phyloP scores from a whole-genome alignment of 768 basidiomycete species.

The Sporobolomyces phaffii region DNA sequence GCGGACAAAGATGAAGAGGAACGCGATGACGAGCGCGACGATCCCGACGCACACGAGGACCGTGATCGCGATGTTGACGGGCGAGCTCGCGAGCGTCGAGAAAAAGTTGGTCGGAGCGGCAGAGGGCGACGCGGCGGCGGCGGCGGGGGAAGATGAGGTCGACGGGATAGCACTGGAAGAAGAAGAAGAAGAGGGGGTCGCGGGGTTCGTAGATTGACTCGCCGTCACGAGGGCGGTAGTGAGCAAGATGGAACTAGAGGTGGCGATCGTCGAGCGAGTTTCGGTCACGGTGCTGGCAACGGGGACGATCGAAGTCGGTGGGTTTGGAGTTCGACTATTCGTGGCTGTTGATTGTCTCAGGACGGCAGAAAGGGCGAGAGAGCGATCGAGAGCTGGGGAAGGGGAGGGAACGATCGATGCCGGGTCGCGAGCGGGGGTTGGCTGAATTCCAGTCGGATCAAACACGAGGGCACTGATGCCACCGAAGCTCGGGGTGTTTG shows the following conservation, averaged over 20 bases:
- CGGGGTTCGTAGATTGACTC: neutral
- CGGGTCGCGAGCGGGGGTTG: neutral
- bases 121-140: slow-evolving; percentile 62
- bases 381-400: neutral
- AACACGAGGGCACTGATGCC: slow-evolving; percentile 9
- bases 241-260: neutral
- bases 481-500: neutral
- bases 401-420: neutral
- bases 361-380: neutral
- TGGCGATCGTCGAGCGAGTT: neutral
- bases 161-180: neutral
- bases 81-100: slow-evolving; percentile 56
- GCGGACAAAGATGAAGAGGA: slow-evolving; percentile 14
- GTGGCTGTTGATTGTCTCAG: neutral
- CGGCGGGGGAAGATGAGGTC: slow-evolving; percentile 68
- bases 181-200: neutral
- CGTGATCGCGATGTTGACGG: slow-evolving; percentile 58
- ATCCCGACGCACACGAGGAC: slow-evolving; percentile 17
- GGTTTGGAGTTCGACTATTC: neutral
- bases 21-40: slow-evolving; percentile 16
- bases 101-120: slow-evolving; percentile 54
- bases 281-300: neutral
- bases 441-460: neutral
- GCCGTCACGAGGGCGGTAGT: neutral
- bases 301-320: neutral